These are phyloP conservation scores for Brassica juncea DNA, from an alignment of 345 rosid genomes.

Conservation along the genomic window DNA sequence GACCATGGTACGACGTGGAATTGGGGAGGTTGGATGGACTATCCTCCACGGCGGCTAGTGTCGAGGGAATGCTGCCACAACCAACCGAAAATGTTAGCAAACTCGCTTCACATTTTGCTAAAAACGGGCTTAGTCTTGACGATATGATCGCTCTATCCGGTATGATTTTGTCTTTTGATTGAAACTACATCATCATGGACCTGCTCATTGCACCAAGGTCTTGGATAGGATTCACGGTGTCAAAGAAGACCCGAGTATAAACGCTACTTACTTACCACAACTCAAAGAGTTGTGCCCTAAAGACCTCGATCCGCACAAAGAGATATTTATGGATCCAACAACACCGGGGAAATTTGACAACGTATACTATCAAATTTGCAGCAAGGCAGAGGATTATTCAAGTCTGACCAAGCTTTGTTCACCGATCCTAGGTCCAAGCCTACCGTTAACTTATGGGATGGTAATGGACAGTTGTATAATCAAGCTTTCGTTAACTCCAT, in stretches of 20 bases:
- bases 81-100: conserved; percentile 24
- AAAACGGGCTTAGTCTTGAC: conserved; percentile 35
- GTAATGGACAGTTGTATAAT: conserved; percentile 41
- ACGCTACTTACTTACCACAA: background rate
- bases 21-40: conserved; percentile 40
- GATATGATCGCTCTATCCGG: conserved; percentile 48
- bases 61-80: conserved; percentile 36
- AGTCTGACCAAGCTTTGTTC: conserved; percentile 69
- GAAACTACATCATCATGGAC: conserved; percentile 27
- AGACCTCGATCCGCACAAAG: conserved; percentile 51
- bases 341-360: conserved; percentile 65
- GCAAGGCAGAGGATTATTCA: conserved; percentile 67
- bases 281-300: conserved; percentile 46
- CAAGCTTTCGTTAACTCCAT: conserved; percentile 60
- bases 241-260: conserved; percentile 24
- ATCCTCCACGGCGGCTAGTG: conserved; percentile 37
- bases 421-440: conserved; percentile 55
- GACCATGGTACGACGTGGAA: conserved; percentile 42
- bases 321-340: conserved; percentile 70
- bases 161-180: background rate
- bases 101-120: conserved; percentile 38
- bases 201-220: conserved; percentile 65
- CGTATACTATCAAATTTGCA: conserved; percentile 59
- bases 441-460: conserved; percentile 59
- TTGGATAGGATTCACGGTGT: conserved; percentile 61